Conservation (phyloP, 129 eudicot genomes). For the Glebionis coronaria region DNA sequence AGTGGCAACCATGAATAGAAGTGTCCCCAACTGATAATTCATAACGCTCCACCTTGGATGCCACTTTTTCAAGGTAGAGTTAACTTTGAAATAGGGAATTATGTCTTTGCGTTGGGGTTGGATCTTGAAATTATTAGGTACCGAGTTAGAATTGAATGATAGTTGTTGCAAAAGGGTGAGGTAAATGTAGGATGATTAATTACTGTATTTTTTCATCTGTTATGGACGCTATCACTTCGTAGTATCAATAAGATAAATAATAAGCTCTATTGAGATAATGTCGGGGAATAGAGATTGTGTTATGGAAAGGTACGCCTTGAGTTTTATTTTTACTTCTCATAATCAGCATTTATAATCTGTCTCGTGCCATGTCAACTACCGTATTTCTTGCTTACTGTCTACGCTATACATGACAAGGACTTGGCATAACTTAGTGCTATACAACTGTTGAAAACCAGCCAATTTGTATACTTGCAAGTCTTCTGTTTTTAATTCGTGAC, state of each 20-base stretch:
- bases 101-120: too few relatives aligned
- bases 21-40: too few relatives aligned
- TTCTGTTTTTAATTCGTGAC: neutral
- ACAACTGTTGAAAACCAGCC: constrained; percentile 1
- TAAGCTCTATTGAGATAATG: neutral
- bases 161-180: too few relatives aligned
- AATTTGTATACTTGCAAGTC: too few relatives aligned
- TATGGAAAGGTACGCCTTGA: too few relatives aligned
- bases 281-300: neutral
- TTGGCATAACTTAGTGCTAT: neutral
- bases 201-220: neutral
- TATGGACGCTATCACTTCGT: neutral
- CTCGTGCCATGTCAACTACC: neutral
- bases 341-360: neutral
- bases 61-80: too few relatives aligned
- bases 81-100: too few relatives aligned
- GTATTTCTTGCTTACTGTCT: too few relatives aligned
- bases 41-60: too few relatives aligned
- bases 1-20: too few relatives aligned
- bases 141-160: neutral
- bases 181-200: too few relatives aligned
- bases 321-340: neutral
- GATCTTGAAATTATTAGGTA: too few relatives aligned
- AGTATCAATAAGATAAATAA: neutral
- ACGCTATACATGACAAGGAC: neutral